Evolutionary conservation across 176 grass and related monocot species (phyloP).

Genomic region (Cenchrus americanus): DNA sequence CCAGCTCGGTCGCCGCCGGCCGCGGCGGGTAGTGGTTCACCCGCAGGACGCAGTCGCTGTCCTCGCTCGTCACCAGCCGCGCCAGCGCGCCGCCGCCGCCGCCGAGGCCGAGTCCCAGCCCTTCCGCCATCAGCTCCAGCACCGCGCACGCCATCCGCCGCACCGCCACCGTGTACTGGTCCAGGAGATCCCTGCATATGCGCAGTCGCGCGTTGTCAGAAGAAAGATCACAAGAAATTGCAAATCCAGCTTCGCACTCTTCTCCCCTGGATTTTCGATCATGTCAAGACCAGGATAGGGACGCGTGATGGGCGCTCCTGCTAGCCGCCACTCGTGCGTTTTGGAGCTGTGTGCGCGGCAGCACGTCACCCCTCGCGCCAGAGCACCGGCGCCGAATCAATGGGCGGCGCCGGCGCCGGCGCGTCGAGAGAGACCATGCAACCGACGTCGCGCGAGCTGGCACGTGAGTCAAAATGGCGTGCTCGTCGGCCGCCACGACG

Average conservation of each 20-base stretch:
- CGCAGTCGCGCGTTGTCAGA: too few relatives aligned
- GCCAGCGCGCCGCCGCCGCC: constrained; percentile 36
- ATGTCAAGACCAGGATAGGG: neutral
- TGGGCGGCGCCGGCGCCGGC: constrained; percentile 30
- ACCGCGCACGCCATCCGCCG: constrained; percentile 60
- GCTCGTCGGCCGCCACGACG: constrained; percentile 37
- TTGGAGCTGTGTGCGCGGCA: neutral
- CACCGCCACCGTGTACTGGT: constrained; percentile 70
- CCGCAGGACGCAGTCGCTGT: constrained; percentile 72
- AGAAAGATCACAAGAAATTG: neutral
- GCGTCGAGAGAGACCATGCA: constrained; percentile 28
- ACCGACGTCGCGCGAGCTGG: neutral
- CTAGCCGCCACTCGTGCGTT: neutral
- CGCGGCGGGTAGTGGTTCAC: constrained; percentile 90
- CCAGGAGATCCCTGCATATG: constrained; percentile 54
- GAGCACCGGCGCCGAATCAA: neutral
- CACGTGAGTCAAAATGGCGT: constrained; percentile 43
- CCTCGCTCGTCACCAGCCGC: constrained; percentile 60
- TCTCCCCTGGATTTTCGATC: neutral
- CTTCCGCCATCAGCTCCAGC: constrained; percentile 86
- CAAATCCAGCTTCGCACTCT: neutral
- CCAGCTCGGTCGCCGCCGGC: constrained; percentile 5
- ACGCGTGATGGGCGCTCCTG: neutral
- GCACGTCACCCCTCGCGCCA: constrained; percentile 19
- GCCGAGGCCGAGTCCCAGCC: constrained; percentile 50